Base-by-base conservation (phyloP, 176 grass and related monocot genomes). In the Juncus effusus region DNA sequence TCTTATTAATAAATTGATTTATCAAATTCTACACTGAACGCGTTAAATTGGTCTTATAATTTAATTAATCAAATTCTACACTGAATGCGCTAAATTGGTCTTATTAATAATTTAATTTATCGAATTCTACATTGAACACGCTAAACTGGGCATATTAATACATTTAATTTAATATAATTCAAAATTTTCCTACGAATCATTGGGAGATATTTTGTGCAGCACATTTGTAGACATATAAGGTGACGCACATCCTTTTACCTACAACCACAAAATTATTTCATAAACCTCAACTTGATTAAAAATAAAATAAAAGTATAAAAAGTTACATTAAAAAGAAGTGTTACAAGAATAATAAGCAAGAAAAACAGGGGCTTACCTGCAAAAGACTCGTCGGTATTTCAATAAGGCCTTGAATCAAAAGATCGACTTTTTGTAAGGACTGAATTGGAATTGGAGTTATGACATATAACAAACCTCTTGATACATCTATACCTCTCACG, bases 151-250 rank as follows among this genome's bases (percentile, higher is more conserved):
- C 40, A 13, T 16, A 16, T 65, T 52, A 5, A 66, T 51, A 66
- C 51, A 10, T 44, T 35, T 72, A 52, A 45, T 36, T 10, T 15
- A 70, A 10, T 44, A 19, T 72, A 52, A 45, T 36, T 10, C 38
- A 58, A 14, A 72, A 3, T 65, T 60, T 55, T 69, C 51, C 59
- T 68, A 66, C 3, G 78, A 36, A 57, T 88, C 64, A 40, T 75
- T 81, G 47, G 85, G 65, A 28, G 77, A 86, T 73, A 89, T 79
- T 55, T 77, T 86, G 80, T 81, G 82, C 19, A 95, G 51, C 39
- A 95, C 90, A 74, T 95, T 89, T n/a, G 90, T 77, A 6, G 76
- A 81, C 83, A 95, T 86, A 53, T 89, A 95, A 1, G 90, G 86
- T 7, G 90, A 95, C 6, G 83, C 77, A 52, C 80, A 95, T 81